These are phyloP conservation scores for Orbilia brochopaga DNA, from an alignment of 2,329 filamentous ascomycete species.

Conservation along the genomic window DNA sequence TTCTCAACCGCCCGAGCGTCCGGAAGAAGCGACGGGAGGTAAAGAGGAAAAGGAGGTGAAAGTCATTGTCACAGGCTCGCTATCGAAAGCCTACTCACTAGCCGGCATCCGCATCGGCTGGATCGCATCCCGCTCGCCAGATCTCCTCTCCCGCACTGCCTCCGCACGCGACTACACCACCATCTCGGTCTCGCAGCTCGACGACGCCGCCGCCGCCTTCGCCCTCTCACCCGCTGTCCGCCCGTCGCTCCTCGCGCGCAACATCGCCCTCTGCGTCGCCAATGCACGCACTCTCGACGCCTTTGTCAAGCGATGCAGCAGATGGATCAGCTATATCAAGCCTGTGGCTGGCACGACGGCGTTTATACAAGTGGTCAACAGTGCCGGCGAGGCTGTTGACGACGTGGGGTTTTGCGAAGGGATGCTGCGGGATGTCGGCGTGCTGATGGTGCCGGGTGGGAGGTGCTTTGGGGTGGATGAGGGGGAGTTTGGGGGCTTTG, in stretches of 20 bases:
- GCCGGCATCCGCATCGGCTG: constrained; percentile 84
- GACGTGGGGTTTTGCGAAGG: constrained; percentile 74
- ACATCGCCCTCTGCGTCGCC: constrained; percentile 70
- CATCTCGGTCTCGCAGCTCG: constrained; percentile 81
- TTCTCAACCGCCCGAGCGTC: constrained; percentile 15
- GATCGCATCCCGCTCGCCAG: constrained; percentile 71
- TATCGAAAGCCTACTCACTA: constrained; percentile 84
- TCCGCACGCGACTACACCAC: constrained; percentile 79
- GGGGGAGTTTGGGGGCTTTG: constrained; percentile 72
- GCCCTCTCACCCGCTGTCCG: constrained; percentile 72
- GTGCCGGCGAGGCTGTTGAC: constrained; percentile 67
- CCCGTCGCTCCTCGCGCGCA: constrained; percentile 68
- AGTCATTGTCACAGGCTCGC: constrained; percentile 74
- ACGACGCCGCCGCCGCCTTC: constrained; percentile 77
- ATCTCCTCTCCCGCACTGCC: constrained; percentile 69
- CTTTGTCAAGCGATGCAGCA: constrained; percentile 70
- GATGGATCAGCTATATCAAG: constrained; percentile 72
- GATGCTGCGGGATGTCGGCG: constrained; percentile 71
- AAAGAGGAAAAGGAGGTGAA: constrained; percentile 59
- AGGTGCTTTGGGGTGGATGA: constrained; percentile 71
- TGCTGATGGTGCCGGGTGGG: constrained; percentile 76
- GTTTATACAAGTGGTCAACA: constrained; percentile 66
- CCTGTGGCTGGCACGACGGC: constrained; percentile 81
- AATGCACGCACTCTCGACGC: constrained; percentile 71
- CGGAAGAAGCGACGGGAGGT: no score